These are phyloP conservation scores for Lobosporangium transversale DNA, from an alignment of 192 early-diverging fungal genomes.

Conservation along the genomic window DNA sequence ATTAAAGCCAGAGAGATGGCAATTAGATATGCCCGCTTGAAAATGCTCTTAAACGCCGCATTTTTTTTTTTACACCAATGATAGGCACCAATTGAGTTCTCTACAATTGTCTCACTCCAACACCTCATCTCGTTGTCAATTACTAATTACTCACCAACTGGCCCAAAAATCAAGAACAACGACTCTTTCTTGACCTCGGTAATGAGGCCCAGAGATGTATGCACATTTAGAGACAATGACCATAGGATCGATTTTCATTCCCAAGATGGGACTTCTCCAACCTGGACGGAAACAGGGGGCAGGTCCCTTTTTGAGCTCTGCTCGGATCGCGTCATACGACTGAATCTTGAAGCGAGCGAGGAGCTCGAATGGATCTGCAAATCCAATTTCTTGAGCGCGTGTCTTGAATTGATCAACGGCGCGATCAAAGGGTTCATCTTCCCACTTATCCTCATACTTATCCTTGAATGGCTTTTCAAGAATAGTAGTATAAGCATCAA, in stretches of 20 bases:
- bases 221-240: conserved; percentile 22
- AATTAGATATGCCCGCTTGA: too few species aligned
- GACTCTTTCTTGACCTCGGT: conserved; percentile 28
- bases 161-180: conserved; percentile 53
- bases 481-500: conserved; percentile 49
- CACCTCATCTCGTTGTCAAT: too few species aligned
- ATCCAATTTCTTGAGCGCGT: conserved; percentile 47
- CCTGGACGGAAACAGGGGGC: conserved; percentile 34
- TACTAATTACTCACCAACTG: conserved; percentile 34
- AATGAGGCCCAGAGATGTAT: conserved; percentile 28
- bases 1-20: too few species aligned
- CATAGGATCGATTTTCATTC: conserved; percentile 16
- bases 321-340: conserved; percentile 42
- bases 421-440: conserved; percentile 49
- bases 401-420: conserved; percentile 52
- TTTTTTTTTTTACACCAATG: too few species aligned
- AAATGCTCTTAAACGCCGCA: too few species aligned
- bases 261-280: conserved; percentile 46
- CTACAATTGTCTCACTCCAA: too few species aligned
- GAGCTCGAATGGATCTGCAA: conserved; percentile 47
- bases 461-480: conserved; percentile 46
- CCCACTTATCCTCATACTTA: conserved; percentile 51
- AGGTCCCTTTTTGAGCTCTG: conserved; percentile 40
- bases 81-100: too few species aligned
- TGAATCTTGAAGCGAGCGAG: conserved; percentile 42